Evolutionary conservation across 345 rosid species (phyloP), one percentile per base, ranked within the genome.

Genomic region (Citrus cavaleriei): DNA sequence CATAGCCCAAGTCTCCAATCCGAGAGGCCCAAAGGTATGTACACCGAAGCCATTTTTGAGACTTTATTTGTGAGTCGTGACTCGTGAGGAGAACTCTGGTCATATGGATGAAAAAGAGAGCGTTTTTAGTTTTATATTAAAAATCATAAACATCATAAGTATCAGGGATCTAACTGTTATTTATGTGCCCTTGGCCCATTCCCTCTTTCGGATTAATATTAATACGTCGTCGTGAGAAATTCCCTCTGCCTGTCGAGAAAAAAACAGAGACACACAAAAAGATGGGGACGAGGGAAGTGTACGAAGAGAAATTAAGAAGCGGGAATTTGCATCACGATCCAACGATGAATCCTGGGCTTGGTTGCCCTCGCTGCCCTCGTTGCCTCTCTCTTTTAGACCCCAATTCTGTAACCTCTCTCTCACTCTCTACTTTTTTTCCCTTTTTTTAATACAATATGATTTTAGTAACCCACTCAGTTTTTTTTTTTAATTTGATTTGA

Each of bases 351-450:
- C 98, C 95, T 19, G 97, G 99, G 71, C 93, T 95, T 59, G 99
- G 97, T 32, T 86, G 92, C 3, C 88, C 96, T 83, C 98, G 99
- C 3, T 95, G 97, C 82, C 97, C 98, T 35, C 98, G 97, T 19
- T 95, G 99, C 19, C 96, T 95, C 74, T 94, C 99, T 73, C 95
- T 92, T 87, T 59, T 95, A 60, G 54, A 80, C 87, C 93, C 91
- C 74, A 82, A 86, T 74, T 70, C 90, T 14, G 98, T 95, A 89
- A 60, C 78, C 68, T 14, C 34, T 24, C 61, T 32, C 54, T 77
- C 70, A 13, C 49, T 37, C 67, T 35, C 21, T 49, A 7, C 32
- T 19, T 19, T 21, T 28, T 4, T 61, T 35, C 13, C 65, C n/a
- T 5, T 5, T 64, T 6, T 77, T 75, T 37, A 24, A 5, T 27